Conservation (phyloP, 2,329 filamentous ascomycete species). For the Pseudocercospora crystallina region DNA sequence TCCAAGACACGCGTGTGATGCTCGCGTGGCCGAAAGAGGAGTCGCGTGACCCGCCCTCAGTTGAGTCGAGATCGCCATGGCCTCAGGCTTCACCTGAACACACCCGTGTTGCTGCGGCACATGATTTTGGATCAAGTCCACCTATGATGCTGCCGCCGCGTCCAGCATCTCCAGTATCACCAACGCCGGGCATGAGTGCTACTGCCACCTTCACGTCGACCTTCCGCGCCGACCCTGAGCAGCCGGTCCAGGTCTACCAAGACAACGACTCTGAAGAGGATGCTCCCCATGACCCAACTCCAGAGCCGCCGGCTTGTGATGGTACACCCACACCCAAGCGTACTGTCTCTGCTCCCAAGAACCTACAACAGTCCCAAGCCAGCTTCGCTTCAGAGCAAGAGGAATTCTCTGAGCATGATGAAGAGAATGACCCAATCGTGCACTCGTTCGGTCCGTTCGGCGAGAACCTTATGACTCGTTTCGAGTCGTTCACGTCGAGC, state of each 20-base stretch:
- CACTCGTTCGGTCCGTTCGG: conserved; percentile 91
- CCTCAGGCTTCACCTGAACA: conserved; percentile 61
- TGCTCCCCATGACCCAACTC: conserved; percentile 29
- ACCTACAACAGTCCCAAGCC: conserved; percentile 19
- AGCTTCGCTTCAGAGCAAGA: conserved; percentile 43
- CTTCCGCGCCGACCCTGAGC: conserved; percentile 40
- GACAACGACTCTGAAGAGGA: conserved; percentile 62
- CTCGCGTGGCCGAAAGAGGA: conserved; percentile 75
- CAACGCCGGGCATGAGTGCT: conserved; percentile 53
- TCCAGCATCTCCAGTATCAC: conserved; percentile 71
- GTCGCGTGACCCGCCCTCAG: conserved; percentile 50
- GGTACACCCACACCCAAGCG: conserved; percentile 21
- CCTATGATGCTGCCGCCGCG: conserved; percentile 64
- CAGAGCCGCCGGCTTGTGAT: conserved; percentile 19
- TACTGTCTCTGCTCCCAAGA: conserved; percentile 14
- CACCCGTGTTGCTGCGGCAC: conserved; percentile 45
- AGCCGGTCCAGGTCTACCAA: conserved; percentile 70
- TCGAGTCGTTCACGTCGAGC: conserved; percentile 72
- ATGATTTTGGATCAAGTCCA: conserved; percentile 58
- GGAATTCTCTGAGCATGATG: conserved; percentile 75
- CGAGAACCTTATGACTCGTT: conserved; percentile 76
- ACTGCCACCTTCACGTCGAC: conserved; percentile 45
- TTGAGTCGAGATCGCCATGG: conserved; percentile 62
- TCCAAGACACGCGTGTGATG: conserved; percentile 87
- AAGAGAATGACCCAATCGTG: conserved; percentile 91